A percentile compares a stretch with the other conserved stretches of the same genome.
Conservation (phyloP, 257 asterid species). For the Solanum piurae region DNA sequence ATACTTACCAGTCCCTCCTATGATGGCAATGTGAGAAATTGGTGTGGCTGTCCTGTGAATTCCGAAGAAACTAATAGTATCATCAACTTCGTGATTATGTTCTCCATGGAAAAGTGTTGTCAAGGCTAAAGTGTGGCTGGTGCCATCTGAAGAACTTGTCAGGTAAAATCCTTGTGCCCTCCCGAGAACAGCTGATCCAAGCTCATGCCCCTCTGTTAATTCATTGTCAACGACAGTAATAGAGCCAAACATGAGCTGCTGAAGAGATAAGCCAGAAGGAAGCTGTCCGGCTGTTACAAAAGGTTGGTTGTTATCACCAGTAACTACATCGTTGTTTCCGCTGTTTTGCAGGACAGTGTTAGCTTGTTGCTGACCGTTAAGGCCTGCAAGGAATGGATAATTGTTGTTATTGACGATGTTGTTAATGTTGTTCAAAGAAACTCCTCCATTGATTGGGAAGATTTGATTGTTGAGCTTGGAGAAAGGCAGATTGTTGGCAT, state of each 20-base stretch:
- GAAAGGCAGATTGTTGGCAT: constrained; percentile 72
- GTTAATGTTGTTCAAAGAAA: constrained; percentile 73
- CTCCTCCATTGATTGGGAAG: constrained; percentile 81
- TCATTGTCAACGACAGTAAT: constrained; percentile 79
- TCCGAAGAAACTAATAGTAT: constrained; percentile 73
- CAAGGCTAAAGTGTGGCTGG: constrained; percentile 65
- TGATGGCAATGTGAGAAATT: constrained; percentile 57
- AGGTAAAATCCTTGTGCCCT: constrained; percentile 75
- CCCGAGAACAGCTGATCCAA: constrained; percentile 58
- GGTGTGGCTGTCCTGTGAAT: constrained; percentile 82
- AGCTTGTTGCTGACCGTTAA: constrained; percentile 49
- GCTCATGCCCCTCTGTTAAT: constrained; percentile 73
- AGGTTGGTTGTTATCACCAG: constrained; percentile 38
- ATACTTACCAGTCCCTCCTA: constrained; percentile 73
- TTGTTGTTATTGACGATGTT: constrained; percentile 68
- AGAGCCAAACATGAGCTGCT: constrained; percentile 85
- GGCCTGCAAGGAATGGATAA: constrained; percentile 68
- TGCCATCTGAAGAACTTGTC: constrained; percentile 80
- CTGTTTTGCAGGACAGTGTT: constrained; percentile 43
- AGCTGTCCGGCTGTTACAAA: constrained; percentile 81
- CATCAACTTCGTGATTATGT: constrained; percentile 37
- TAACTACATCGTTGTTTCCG: constrained; percentile 30
- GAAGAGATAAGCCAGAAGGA: constrained; percentile 61
- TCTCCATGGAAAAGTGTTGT: constrained; percentile 63
- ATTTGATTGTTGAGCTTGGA: constrained; percentile 58